Base-by-base conservation (phyloP, 352 stramenopile genomes). In the Phytophthora hybrid region DNA sequence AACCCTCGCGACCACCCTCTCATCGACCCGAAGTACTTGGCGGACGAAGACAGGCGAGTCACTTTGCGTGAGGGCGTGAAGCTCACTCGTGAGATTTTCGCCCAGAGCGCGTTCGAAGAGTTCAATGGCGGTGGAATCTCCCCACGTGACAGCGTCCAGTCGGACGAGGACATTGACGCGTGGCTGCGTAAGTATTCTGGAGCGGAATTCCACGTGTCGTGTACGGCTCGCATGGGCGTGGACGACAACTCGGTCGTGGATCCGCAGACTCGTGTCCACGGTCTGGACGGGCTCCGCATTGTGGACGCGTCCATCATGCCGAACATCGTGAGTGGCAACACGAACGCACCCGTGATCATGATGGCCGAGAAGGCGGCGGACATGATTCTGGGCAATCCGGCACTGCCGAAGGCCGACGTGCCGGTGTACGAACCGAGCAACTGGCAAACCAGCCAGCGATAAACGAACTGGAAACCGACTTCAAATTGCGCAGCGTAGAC, bases 221-320 rank as follows among this genome's bases (percentile, higher is more conserved):
- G 90, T 70, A 97, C 91, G 3, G 94, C 92, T 79, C 83, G 84
- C 56, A 96, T 97, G 90, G 91, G 91, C 53, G 79, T 79, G 44
- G 80, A 82, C 61, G 77, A 87, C 29, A 87, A 84, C 69, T 87
- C 86, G 31, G 95, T 98, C 23, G 92, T 98, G 26, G 92, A 98
- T 60, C 77, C 90, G 19, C 59, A 81, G 47, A 92, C 96, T 29
- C 80, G 81, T 5, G 93, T 98, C 7, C 84, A 94, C 54, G 93
- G 92, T 19, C 54, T 98, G 16, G 81, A 97, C n/a, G 83, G 86
- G 47, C 80, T 98, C 14, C 86, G 92, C n/a, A 74, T 98, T 29
- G 93, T 94, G 9, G 95, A 98, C 66, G 95, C 95, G 23, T 97
- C 90, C 32, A 89, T 98, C 69, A 98, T 98, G 84, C 95, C 94